Evolutionary conservation across 2,329 filamentous ascomycete genomes (phyloP), one percentile per base, ranked within the genome.

Genomic region (Sporothrix schenckii): DNA sequence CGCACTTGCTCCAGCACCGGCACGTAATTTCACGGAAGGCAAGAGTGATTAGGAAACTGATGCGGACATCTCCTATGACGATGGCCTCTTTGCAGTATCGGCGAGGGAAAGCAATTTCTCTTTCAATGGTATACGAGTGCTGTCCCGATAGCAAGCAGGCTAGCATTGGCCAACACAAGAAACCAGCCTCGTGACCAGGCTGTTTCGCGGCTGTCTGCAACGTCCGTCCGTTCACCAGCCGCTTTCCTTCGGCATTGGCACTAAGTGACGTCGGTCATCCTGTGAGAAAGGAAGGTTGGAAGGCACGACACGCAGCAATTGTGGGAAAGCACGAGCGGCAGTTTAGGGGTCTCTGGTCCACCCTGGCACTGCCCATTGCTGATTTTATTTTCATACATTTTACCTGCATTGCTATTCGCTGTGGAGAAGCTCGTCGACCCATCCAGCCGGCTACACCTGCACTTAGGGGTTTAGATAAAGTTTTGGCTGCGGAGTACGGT

Each of bases 381-480:
- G 27, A 34, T 16, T 24, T 34, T 52, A 13, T 44, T 16, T 44
- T 44, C 3, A 2, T 30, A 44, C 41, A 13, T 44, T 7, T 54
- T 61, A 47, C 63, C 39, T 65, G 52, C 13, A 27, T 11, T 30
- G n/a, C 58, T 49, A 66, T 60, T 70, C 63, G 53, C 44, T 61
- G 49, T 24, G 27, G n/a, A 65, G 65, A 24, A 50, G 39, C 50
- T 34, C 21, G 10, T 27, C 58, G 49, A 30, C 70, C 70, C 60
- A 68, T 69, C 66, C 39, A 30, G 41, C 47, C 82, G 81, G 79
- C 78, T 81, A 78, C 78, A 86, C 83, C 83, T 86, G 84, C 84
- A 84, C 84, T 86, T 86, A 86, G 82, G 83, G 84, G 84, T 82
- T 82, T 85, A 86, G 84, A 71, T 69, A 53, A 27, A 69, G 66